phyloP scores from a whole-genome alignment of 441 rosid genomes.

The Adansonia madagascariensis region DNA sequence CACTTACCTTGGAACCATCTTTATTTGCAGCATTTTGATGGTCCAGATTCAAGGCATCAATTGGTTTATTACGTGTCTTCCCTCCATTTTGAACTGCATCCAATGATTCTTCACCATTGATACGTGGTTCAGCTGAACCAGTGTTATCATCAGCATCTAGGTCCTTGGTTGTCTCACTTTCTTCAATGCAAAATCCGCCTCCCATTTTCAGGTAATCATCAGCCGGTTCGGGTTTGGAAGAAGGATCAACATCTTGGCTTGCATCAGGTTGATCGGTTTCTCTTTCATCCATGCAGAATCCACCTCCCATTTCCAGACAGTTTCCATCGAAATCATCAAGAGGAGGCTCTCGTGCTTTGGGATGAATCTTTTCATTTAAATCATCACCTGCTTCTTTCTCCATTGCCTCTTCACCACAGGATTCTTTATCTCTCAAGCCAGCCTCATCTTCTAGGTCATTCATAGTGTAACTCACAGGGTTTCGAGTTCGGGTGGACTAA shows the following conservation, averaged over 20 bases:
- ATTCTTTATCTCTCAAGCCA: conserved; percentile 34
- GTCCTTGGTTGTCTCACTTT: conserved; percentile 40
- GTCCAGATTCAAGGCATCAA: conserved; percentile 27
- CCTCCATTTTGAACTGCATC: conserved; percentile 22
- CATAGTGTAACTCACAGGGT: conserved; percentile 52
- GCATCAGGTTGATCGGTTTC: conserved; percentile 37
- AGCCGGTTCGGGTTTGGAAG: conserved; percentile 34
- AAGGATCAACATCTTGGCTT: conserved; percentile 32
- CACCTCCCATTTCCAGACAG: conserved; percentile 54
- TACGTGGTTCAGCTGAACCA: conserved; percentile 23
- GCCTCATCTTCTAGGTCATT: conserved; percentile 50
- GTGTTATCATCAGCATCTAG: conserved; percentile 27
- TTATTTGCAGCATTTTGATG: conserved; percentile 26
- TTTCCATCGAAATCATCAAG: conserved; percentile 32
- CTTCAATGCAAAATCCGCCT: conserved; percentile 72
- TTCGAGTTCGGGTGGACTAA: conserved; percentile 77
- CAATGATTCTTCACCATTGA: conserved; percentile 16
- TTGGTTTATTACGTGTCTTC: conserved; percentile 13
- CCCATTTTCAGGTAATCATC: conserved; percentile 57
- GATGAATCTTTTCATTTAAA: conserved; percentile 30
- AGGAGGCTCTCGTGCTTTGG: conserved; percentile 32
- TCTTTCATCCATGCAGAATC: conserved; percentile 54
- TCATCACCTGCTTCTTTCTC: conserved; percentile 32
- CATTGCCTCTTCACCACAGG: conserved; percentile 29
- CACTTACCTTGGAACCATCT: conserved; percentile 25